A percentile compares a stretch with the other conserved stretches of the same genome.
phyloP scores from a whole-genome alignment of 176 grass and related monocot genomes.

The Aegilops bicornis region DNA sequence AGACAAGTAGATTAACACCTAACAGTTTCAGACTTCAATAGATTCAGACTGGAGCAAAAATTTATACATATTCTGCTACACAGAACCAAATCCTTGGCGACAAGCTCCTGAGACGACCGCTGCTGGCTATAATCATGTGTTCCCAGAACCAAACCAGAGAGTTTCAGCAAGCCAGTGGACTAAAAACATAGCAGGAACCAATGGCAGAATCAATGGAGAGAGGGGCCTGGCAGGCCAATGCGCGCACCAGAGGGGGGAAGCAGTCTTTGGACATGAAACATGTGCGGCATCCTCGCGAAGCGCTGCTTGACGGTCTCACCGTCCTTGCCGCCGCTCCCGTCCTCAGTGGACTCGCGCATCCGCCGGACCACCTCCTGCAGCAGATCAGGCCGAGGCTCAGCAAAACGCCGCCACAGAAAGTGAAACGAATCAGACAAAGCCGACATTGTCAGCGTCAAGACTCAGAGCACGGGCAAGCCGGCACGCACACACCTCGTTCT shows the following conservation, averaged over 20 bases:
- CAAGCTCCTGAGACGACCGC: constrained; percentile 92
- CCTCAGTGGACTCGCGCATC: constrained; percentile 39
- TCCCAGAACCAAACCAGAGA: background rate
- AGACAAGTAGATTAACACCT: too few species aligned
- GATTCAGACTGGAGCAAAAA: too few species aligned
- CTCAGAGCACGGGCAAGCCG: too few species aligned
- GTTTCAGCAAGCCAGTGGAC: background rate
- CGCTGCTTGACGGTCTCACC: constrained; percentile 47
- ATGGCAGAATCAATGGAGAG: background rate
- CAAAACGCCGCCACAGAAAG: background rate
- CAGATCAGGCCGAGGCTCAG: background rate
- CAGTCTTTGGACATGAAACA: constrained; percentile 99
- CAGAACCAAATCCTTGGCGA: constrained; percentile 98
- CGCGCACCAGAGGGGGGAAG: constrained; percentile 82
- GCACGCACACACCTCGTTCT: constrained; percentile 61
- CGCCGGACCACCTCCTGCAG: constrained; percentile 34
- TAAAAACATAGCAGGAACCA: background rate
- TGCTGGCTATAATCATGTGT: constrained; percentile 89
- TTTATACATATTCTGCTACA: too few species aligned
- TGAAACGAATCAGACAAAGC: background rate
- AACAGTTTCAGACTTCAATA: too few species aligned
- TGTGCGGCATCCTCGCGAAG: constrained; percentile 68
- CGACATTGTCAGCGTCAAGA: background rate
- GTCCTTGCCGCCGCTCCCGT: constrained; percentile 44
- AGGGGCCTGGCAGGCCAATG: background rate